Conservation (phyloP, 2,329 filamentous ascomycete genomes). For the Diaporthe humulicola region DNA sequence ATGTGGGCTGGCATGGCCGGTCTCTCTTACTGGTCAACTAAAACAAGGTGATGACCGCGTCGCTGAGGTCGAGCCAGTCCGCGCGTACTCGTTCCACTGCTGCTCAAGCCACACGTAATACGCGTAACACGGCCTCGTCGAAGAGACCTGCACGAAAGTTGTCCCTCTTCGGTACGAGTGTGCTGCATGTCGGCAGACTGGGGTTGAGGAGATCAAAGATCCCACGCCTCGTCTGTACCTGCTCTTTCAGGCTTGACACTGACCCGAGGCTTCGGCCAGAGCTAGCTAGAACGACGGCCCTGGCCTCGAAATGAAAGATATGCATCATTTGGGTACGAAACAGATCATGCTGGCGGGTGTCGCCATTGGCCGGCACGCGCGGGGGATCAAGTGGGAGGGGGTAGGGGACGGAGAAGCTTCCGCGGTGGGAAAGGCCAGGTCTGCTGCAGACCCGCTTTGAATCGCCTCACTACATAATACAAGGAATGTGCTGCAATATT, state of each 20-base stretch:
- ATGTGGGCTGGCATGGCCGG: not conserved
- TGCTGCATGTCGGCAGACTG: not conserved
- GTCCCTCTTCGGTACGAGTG: not conserved
- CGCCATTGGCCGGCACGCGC: not conserved
- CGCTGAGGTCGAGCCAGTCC: not conserved
- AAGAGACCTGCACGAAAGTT: not conserved
- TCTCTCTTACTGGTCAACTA: not conserved
- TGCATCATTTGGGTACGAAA: not conserved
- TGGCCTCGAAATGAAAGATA: not conserved
- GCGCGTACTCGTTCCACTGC: slow-evolving; percentile 11
- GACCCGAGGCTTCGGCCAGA: not conserved
- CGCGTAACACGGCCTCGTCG: not conserved
- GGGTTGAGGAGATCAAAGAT: not conserved
- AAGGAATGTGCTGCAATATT: not conserved
- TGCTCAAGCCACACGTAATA: not conserved
- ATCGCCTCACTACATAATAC: slow-evolving; percentile 16
- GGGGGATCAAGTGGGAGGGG: not conserved
- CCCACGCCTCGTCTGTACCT: slow-evolving; percentile 26
- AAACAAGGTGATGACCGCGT: not conserved
- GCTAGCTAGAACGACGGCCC: not conserved
- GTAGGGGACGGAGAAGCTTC: slow-evolving; percentile 16
- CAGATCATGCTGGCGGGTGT: not conserved
- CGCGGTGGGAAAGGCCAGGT: slow-evolving; percentile 26
- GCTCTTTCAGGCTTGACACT: not conserved
- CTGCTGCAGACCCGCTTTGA: not conserved